Evolutionary conservation across 306 rosid genomes (phyloP).

Genomic region (Castanea mollissima): DNA sequence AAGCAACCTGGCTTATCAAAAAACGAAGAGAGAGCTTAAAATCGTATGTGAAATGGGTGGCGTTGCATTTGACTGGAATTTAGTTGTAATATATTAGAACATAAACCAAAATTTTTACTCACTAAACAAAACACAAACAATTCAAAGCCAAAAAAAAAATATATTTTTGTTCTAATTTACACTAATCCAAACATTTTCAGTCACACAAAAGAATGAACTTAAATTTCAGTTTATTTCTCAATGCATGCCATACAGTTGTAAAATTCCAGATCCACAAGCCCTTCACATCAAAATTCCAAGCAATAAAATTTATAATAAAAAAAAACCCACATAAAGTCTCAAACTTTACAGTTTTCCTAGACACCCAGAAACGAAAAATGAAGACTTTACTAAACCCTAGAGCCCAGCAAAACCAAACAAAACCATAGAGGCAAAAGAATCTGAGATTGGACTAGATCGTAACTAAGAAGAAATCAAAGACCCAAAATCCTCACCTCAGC

Average conservation of each 20-base stretch:
- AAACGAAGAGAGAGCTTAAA: not conserved
- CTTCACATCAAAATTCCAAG: slow-evolving; percentile 17
- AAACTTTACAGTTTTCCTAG: slow-evolving; percentile 18
- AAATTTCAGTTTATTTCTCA: not conserved
- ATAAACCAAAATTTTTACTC: not conserved
- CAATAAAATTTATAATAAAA: not conserved
- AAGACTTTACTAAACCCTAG: slow-evolving; percentile 23
- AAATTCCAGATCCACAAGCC: slow-evolving; percentile 29
- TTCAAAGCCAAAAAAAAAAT: not conserved
- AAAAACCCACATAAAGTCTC: slow-evolving; percentile 27
- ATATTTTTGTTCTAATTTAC: not conserved
- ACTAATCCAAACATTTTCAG: slow-evolving; percentile 22
- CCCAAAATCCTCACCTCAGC: slow-evolving; percentile 35
- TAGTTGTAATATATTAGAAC: not conserved
- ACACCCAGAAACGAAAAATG: slow-evolving; percentile 18
- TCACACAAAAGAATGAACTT: not conserved
- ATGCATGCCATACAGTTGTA: slow-evolving; percentile 14
- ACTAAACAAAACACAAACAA: not conserved
- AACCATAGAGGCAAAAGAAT: not conserved
- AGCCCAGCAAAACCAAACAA: slow-evolving; percentile 18
- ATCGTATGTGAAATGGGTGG: not conserved
- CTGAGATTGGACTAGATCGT: slow-evolving; percentile 32
- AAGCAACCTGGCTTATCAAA: slow-evolving; percentile 1
- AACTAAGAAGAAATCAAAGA: slow-evolving; percentile 17
- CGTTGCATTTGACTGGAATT: not conserved